phyloP scores from a whole-genome alignment of 148 eudicot genomes.

The Rhododendron ferrugineum region DNA sequence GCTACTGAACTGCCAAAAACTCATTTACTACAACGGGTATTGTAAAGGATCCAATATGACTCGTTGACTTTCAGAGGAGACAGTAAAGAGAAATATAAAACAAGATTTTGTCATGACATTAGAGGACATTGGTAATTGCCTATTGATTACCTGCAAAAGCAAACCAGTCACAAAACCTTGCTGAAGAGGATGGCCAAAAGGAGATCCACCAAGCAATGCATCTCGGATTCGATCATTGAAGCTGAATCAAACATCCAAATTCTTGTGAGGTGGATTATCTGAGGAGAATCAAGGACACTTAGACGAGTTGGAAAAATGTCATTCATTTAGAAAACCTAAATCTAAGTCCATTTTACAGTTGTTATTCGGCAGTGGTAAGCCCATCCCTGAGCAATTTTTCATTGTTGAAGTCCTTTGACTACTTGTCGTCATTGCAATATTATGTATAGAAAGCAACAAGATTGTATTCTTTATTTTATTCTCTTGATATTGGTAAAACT shows the following conservation, averaged over 20 bases:
- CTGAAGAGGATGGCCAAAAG: slow-evolving; percentile 93
- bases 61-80: neutral
- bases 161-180: slow-evolving; percentile 96
- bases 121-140: neutral
- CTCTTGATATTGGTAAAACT: neutral
- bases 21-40: too few species aligned
- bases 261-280: neutral
- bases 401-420: neutral
- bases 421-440: neutral
- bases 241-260: slow-evolving; percentile 34
- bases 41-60: neutral
- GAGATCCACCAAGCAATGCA: slow-evolving; percentile 94
- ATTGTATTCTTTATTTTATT: neutral
- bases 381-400: neutral
- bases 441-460: neutral
- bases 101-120: neutral
- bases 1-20: neutral
- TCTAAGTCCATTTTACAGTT: neutral
- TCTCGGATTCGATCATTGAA: slow-evolving; percentile 97
- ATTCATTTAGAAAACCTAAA: neutral
- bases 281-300: neutral
- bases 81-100: neutral
- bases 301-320: neutral
- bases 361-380: neutral
- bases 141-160: slow-evolving; percentile 58